These are phyloP conservation scores for Lachancea fermentati DNA, from an alignment of 805 yeast genomes.

Conservation along the genomic window DNA sequence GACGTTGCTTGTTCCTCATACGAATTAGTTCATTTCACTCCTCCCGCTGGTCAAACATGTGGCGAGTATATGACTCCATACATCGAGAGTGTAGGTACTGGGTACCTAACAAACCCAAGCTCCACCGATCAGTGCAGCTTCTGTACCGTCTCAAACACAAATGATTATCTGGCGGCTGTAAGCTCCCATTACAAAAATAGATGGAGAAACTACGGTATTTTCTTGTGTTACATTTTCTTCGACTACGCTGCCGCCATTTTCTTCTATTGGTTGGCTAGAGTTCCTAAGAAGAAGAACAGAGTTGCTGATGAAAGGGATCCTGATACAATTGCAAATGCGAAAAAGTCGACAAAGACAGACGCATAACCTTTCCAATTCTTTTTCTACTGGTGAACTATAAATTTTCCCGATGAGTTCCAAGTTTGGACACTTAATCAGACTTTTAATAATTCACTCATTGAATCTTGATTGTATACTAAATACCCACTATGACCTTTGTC, in stretches of 20 bases:
- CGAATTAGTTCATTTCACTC: conserved; percentile 46
- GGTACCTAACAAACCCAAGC: conserved; percentile 42
- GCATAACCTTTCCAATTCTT: no score
- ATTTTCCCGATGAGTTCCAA: no score
- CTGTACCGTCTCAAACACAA: conserved; percentile 53
- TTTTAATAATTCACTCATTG: no score
- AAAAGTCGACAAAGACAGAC: background rate
- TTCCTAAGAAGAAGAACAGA: conserved; percentile 46
- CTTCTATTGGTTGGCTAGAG: conserved; percentile 63
- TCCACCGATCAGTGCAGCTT: conserved; percentile 49
- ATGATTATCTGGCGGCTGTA: conserved; percentile 47
- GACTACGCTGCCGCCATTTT: conserved; percentile 38
- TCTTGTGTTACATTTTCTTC: conserved; percentile 45
- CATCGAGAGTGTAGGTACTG: conserved; percentile 35
- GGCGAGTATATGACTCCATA: conserved; percentile 43
- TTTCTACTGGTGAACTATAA: no score
- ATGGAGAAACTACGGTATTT: conserved; percentile 61
- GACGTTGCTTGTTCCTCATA: conserved; percentile 41
- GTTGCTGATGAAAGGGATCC: conserved; percentile 11
- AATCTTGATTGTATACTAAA: no score
- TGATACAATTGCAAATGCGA: no score
- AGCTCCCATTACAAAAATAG: conserved; percentile 35
- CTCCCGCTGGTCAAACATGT: conserved; percentile 56
- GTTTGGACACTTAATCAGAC: no score
- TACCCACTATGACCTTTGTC: no score